These are phyloP conservation scores for Citrus glauca DNA, from an alignment of 345 rosid genomes.

Conservation along the genomic window DNA sequence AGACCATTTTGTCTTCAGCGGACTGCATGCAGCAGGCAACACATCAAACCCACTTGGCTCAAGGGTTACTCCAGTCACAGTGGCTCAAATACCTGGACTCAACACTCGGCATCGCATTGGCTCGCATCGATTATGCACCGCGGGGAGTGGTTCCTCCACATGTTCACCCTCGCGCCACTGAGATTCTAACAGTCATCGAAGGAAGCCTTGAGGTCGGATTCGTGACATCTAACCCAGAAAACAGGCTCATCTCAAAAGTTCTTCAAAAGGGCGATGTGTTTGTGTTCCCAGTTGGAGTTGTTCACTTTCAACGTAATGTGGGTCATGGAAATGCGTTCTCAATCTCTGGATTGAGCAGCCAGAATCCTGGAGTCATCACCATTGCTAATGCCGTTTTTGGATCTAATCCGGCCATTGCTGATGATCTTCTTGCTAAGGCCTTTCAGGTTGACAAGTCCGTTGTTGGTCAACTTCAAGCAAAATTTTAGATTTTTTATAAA, in stretches of 20 bases:
- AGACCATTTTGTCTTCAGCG: background rate
- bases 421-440: conserved; percentile 26
- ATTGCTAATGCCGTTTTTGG: conserved; percentile 24
- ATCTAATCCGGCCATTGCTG: conserved; percentile 12
- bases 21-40: conserved; percentile 11
- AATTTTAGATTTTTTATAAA: background rate
- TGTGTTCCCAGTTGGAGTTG: conserved; percentile 23
- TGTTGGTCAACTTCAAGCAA: background rate
- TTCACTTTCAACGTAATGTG: conserved; percentile 23
- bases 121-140: conserved; percentile 17
- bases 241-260: conserved; percentile 1
- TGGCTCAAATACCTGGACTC: conserved; percentile 18
- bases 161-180: conserved; percentile 18
- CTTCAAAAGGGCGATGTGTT: conserved; percentile 21
- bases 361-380: background rate
- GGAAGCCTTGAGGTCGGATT: conserved; percentile 24
- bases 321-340: conserved; percentile 10
- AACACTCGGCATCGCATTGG: conserved; percentile 19
- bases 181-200: conserved; percentile 21
- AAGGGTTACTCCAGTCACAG: background rate
- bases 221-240: conserved; percentile 26
- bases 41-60: conserved; percentile 9
- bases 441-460: conserved; percentile 11
- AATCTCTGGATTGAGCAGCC: conserved; percentile 19
- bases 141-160: conserved; percentile 17